Evolutionary conservation across 495 filamentous ascomycete species (phyloP), one percentile per base, ranked within the genome.

Genomic region (Glarea lozoyensis): DNA sequence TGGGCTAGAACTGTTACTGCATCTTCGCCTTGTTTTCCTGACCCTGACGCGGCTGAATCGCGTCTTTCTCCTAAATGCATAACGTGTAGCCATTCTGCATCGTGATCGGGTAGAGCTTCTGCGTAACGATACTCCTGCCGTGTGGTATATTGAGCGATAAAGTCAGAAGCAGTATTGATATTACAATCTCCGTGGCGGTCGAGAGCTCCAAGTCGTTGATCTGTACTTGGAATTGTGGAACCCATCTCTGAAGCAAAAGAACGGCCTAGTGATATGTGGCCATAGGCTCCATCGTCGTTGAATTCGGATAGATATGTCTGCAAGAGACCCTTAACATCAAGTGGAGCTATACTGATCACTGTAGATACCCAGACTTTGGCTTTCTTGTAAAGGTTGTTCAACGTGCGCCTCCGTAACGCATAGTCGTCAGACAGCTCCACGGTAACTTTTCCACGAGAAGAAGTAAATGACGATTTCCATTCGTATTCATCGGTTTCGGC

Each of bases 211-310:
- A 98, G 71, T 40, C 85, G 76, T 48, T 92, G 88, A 60, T 98
- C 88, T 20, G 82, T 88, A n/a, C 70, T 69, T 2, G 92, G 90
- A 49, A 98, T 88, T 5, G 77, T 67, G 12, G 84, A 82, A 2
- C 90, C 92, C 75, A 97, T 88, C 52, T 96, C 88, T 4, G 93
- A 62, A 5, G 92, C 92, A 57, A 98, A 97, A 20, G 89, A 95
- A 41, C 93, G 73, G n/a, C 92, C 92, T 27, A 98, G 69, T 0
- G 92, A 86, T 42, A 98, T 76, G 56, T 95, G 84, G 2, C 88
- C 89, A 57, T 89, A 89, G 23, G 74, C 75, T 35, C 82, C 83
- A 45, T 93, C 83, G 48, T 95, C 88, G 44, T 89, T 82, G 47
- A 88, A 93, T 44, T 93, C 86, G 11, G 92, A 95, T 16, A 98